These are phyloP conservation scores for Oryza australiensis DNA, from an alignment of 176 grass and related monocot species.

Conservation along the genomic window DNA sequence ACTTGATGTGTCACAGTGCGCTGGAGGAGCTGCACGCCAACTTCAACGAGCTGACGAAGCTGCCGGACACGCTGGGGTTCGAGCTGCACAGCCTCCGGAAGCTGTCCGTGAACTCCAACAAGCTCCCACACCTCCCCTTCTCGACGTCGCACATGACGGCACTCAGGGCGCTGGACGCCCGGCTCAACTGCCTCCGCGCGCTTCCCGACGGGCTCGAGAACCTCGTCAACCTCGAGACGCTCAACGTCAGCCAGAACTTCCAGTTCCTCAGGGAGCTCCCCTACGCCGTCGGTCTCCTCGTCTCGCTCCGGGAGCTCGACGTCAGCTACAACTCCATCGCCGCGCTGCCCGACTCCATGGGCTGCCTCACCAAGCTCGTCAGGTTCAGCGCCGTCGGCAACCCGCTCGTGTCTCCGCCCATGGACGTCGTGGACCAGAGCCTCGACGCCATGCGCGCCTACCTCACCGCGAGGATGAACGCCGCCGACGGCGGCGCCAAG, in stretches of 20 bases:
- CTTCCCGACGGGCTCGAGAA: constrained; percentile 81
- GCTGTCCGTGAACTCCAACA: constrained; percentile 90
- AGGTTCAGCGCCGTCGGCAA: constrained; percentile 72
- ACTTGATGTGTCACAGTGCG: constrained; percentile 35
- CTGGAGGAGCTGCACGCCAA: constrained; percentile 92
- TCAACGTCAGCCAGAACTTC: constrained; percentile 98
- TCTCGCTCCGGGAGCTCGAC: constrained; percentile 82
- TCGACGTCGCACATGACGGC: constrained; percentile 84
- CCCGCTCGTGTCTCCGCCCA: constrained; percentile 71
- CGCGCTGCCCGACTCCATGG: constrained; percentile 77
- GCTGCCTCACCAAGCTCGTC: constrained; percentile 74
- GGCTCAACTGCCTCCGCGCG: constrained; percentile 81
- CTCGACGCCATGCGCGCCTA: constrained; percentile 72
- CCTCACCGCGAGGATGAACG: constrained; percentile 69
- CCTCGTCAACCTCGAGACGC: constrained; percentile 60
- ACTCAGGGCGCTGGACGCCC: constrained; percentile 67
- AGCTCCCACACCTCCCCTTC: constrained; percentile 65
- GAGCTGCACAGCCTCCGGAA: constrained; percentile 75
- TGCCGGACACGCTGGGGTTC: constrained; percentile 94
- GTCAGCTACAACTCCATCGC: constrained; percentile 91
- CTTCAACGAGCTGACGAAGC: constrained; percentile 81
- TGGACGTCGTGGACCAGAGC: constrained; percentile 77
- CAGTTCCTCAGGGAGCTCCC: constrained; percentile 72
- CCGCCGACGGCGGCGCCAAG: constrained; percentile 23
- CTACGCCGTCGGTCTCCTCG: constrained; percentile 70